Percentiles rank a stretch among this genome's conserved stretches.
Evolutionary conservation across 139 green algal genomes (phyloP).

Genomic region (Coelastrella sp.): DNA sequence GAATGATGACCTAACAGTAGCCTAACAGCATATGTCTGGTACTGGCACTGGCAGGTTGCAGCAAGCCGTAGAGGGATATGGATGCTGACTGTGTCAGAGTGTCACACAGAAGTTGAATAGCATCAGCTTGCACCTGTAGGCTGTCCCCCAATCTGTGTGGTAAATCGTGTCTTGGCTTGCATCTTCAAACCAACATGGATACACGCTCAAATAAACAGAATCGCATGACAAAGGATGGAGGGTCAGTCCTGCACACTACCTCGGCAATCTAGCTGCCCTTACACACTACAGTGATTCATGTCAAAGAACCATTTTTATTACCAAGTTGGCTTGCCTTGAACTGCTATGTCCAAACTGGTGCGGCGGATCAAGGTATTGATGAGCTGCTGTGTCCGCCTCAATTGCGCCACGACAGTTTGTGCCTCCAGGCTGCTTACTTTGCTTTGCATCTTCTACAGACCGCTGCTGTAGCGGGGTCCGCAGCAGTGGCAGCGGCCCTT

Average conservation of each 20-base stretch:
- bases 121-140: background rate
- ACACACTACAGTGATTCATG: no score
- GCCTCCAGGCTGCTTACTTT: background rate
- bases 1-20: conserved; percentile 82
- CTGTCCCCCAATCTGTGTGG: no score
- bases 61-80: background rate
- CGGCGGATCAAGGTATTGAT: conserved; percentile 18
- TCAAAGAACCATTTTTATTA: no score
- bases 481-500: conserved; percentile 27
- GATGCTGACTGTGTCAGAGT: background rate
- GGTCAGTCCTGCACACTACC: no score
- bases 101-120: background rate
- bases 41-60: background rate
- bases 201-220: no score
- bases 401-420: no score
- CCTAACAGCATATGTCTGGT: conserved; percentile 31
- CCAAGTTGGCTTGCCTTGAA: background rate
- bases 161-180: no score
- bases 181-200: no score
- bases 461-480: conserved; percentile 45
- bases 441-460: background rate
- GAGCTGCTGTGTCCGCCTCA: background rate
- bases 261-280: no score
- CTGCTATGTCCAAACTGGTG: conserved; percentile 32
- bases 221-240: no score